These are phyloP conservation scores for Chamaecrista fasciculata DNA, from an alignment of 306 rosid genomes.

Conservation along the genomic window DNA sequence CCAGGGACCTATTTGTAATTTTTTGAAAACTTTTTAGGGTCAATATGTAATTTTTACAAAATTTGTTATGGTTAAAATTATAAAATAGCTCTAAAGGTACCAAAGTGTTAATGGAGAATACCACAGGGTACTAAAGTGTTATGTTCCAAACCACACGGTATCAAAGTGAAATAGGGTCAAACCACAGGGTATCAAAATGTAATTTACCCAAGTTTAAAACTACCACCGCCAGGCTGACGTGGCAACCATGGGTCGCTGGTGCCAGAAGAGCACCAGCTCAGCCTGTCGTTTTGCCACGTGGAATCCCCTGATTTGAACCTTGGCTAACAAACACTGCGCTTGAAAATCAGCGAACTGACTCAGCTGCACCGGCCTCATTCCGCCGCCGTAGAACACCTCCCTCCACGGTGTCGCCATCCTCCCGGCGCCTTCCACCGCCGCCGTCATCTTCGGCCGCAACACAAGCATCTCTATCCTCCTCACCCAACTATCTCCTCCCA, in stretches of 20 bases:
- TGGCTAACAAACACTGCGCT: conserved; percentile 69
- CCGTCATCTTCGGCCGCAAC: conserved; percentile 56
- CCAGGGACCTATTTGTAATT: too few relatives aligned
- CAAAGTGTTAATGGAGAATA: too few relatives aligned
- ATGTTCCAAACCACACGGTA: too few relatives aligned
- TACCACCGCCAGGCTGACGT: conserved; percentile 88
- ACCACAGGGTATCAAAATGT: too few relatives aligned
- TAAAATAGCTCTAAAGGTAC: too few relatives aligned
- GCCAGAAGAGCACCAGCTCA: conserved; percentile 93
- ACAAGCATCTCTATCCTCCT: conserved; percentile 61
- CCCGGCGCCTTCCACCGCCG: conserved; percentile 68
- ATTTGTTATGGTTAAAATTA: too few relatives aligned
- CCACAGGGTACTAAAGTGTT: too few relatives aligned
- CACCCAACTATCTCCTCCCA: conserved; percentile 57
- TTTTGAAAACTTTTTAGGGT: too few relatives aligned
- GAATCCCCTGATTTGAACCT: conserved; percentile 82
- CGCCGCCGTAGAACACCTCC: conserved; percentile 70
- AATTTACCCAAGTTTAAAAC: too few relatives aligned
- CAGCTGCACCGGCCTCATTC: conserved; percentile 81
- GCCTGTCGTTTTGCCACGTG: conserved; percentile 80
- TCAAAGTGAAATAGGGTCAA: too few relatives aligned
- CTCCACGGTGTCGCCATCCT: conserved; percentile 51
- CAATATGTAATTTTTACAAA: too few relatives aligned
- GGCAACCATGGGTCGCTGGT: conserved; percentile 70
- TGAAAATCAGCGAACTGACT: conserved; percentile 91